Conservation (phyloP, 2,329 filamentous ascomycete species). For the Periconia macrospinosa region DNA sequence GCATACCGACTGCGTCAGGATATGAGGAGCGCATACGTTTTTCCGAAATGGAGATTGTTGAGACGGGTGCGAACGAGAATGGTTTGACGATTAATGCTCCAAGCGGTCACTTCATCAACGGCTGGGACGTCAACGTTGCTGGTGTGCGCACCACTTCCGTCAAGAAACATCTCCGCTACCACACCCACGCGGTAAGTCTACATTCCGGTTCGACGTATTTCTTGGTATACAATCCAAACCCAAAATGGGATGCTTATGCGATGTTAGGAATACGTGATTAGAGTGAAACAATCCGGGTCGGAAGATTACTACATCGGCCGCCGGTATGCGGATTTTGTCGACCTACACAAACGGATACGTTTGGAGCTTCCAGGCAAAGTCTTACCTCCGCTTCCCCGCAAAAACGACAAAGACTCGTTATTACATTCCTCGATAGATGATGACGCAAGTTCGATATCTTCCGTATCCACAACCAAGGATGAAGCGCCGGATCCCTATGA, state of each 20-base stretch:
- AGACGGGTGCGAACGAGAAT: constrained; percentile 87
- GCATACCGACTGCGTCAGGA: constrained; percentile 90
- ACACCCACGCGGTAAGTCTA: constrained; percentile 79
- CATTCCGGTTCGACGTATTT: too few relatives aligned
- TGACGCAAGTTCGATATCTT: constrained; percentile 79
- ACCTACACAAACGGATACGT: constrained; percentile 76
- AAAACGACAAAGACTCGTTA: constrained; percentile 81
- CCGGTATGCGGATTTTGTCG: constrained; percentile 84
- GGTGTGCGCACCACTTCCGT: constrained; percentile 79
- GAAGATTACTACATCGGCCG: constrained; percentile 79
- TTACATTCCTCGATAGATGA: constrained; percentile 61
- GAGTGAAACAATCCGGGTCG: constrained; percentile 77
- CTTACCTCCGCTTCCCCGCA: constrained; percentile 81
- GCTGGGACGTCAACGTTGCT: constrained; percentile 96
- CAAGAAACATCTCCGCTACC: constrained; percentile 84
- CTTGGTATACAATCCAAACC: neutral
- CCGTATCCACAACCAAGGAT: constrained; percentile 68
- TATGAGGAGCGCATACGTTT: constrained; percentile 98
- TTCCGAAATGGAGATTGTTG: constrained; percentile 94
- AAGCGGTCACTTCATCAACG: constrained; percentile 88
- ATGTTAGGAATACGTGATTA: constrained; percentile 79
- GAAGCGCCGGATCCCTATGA: constrained; percentile 43
- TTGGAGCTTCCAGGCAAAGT: constrained; percentile 89
- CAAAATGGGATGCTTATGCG: constrained; percentile 4
- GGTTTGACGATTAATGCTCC: constrained; percentile 85